Evolutionary conservation across 1,284 basidiomycete genomes (phyloP).

Genomic region (Macrocystidia cucumis): DNA sequence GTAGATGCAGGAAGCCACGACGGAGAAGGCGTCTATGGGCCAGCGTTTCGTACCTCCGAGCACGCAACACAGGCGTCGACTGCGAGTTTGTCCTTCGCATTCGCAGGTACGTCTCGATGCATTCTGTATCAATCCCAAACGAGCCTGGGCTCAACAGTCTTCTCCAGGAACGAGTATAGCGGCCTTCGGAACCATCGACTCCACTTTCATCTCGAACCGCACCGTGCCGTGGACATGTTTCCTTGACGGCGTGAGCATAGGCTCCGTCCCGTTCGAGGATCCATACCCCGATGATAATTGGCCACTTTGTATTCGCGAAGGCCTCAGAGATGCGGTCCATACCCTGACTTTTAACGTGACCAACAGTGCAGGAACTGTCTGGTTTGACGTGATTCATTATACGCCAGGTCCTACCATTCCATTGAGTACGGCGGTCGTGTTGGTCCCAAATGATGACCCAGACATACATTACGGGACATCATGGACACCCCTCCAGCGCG

Average conservation of each 20-base stretch:
- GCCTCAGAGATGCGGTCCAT: conserved; percentile 15
- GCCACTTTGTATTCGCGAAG: conserved; percentile 14
- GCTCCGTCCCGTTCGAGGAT: conserved; percentile 11
- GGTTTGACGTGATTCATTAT: conserved; percentile 21
- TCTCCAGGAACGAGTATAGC: conserved; percentile 1
- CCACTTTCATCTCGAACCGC: conserved; percentile 8
- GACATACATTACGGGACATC: conserved; percentile 14
- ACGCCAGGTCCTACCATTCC: conserved; percentile 13
- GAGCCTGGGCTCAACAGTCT: background rate
- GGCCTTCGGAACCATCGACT: conserved; percentile 1
- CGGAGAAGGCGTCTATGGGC: conserved; percentile 13
- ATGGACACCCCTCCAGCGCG: conserved; percentile 15
- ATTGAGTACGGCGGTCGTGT: conserved; percentile 11
- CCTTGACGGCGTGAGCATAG: conserved; percentile 16
- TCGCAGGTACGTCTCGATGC: conserved; percentile 14
- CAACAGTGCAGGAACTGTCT: conserved; percentile 17
- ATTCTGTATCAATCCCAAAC: too few species aligned
- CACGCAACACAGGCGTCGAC: conserved; percentile 14
- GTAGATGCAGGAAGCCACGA: conserved; percentile 12
- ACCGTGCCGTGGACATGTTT: conserved; percentile 20
- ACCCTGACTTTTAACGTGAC: conserved; percentile 17
- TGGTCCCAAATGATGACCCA: conserved; percentile 16
- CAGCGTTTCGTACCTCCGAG: conserved; percentile 13
- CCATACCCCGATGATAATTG: conserved; percentile 22
- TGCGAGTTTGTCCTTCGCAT: conserved; percentile 12